These are phyloP conservation scores for Sarocladium kiliense DNA, from an alignment of 2,329 filamentous ascomycete genomes.

Conservation along the genomic window DNA sequence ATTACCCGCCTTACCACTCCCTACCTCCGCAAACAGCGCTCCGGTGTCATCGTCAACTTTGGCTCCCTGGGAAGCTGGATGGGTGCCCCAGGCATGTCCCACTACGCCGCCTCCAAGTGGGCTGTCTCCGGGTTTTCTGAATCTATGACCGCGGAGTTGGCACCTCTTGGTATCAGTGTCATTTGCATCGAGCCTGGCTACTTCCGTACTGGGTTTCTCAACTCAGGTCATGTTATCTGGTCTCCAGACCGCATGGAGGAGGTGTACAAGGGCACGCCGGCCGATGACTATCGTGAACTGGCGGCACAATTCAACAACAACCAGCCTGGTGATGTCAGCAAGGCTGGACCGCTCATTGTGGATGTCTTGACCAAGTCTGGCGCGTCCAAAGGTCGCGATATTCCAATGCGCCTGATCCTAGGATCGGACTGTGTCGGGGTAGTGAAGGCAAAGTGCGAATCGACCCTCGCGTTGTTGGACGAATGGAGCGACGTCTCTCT, in stretches of 20 bases:
- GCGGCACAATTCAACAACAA: constrained; percentile 30
- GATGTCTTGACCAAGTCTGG: constrained; percentile 46
- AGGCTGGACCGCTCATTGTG: constrained; percentile 42
- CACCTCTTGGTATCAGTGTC: constrained; percentile 38
- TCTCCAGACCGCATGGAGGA: constrained; percentile 25
- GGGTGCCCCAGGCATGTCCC: constrained; percentile 22
- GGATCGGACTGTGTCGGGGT: constrained; percentile 4
- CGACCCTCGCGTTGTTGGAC: constrained; percentile 36
- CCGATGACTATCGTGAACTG: constrained; percentile 18
- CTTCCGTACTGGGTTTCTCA: constrained; percentile 47
- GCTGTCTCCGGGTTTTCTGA: constrained; percentile 26
- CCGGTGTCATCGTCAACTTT: constrained; percentile 27
- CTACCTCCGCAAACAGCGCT: constrained; percentile 21
- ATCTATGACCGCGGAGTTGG: constrained; percentile 36
- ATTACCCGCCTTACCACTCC: constrained; percentile 29
- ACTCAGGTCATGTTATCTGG: constrained; percentile 17
- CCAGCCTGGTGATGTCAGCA: constrained; percentile 45
- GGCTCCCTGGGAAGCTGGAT: constrained; percentile 30
- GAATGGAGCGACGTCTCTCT: constrained; percentile 38
- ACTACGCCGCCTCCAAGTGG: constrained; percentile 27
- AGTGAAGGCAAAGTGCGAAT: constrained; percentile 30
- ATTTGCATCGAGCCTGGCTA: constrained; percentile 44
- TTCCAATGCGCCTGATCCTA: constrained; percentile 33
- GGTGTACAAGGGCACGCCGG: constrained; percentile 17
- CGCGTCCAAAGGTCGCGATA: constrained; percentile 33